Base-by-base conservation (phyloP, 1,284 basidiomycete species). In the Cryptococcus maquisensis region DNA sequence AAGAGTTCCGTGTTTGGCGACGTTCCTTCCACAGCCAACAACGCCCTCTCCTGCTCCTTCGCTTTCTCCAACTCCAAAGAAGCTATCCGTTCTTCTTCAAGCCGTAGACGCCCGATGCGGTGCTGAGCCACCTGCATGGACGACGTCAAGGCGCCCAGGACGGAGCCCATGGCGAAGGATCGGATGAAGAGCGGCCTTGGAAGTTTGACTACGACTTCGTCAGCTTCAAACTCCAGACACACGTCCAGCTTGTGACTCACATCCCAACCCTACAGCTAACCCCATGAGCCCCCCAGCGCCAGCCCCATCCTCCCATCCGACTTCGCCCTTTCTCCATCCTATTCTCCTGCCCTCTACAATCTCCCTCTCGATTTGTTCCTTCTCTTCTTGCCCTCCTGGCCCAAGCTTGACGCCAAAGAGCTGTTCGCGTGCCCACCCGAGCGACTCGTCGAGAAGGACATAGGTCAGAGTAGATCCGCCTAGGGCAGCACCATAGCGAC, bases 291-390 rank as follows among this genome's bases (percentile, higher is more conserved):
- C 60, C 1, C 74, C 75, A 0, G 75, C 70, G 1, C 69, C 52
- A 3, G 64, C 65, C 0, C 75, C 75, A 55, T 77, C 75, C 41
- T 66, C 62, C 64, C 63, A 65, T 24, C 62, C 59, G 15, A 65
- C 60, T 4, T 59, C 59, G 13, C 71, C 68, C 42, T 60, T 57
- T 26, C 65, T 58, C 69, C 69, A 71, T n/a, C 65, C 60, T 28
- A 58, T 54, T 45, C 62, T 60, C 43, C 52, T 49, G 20, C 43
- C 21, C 16, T 23, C 24, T 16, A 23, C 18, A 10, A 16, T 24
- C 8, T 21, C 16, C 21, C 21, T n/a, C n/a, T 8, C 12, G 9
- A 40, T 21, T 4, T 43, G 52, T 39, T 60, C 54, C 5, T 23
- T 47, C 12, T 44, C 57, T 16, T 55, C 51, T 32, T 32, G 28